Percentiles rank a stretch among this genome's conserved stretches.
phyloP scores from a whole-genome alignment of 768 basidiomycete species.

The Tremella mesenterica region DNA sequence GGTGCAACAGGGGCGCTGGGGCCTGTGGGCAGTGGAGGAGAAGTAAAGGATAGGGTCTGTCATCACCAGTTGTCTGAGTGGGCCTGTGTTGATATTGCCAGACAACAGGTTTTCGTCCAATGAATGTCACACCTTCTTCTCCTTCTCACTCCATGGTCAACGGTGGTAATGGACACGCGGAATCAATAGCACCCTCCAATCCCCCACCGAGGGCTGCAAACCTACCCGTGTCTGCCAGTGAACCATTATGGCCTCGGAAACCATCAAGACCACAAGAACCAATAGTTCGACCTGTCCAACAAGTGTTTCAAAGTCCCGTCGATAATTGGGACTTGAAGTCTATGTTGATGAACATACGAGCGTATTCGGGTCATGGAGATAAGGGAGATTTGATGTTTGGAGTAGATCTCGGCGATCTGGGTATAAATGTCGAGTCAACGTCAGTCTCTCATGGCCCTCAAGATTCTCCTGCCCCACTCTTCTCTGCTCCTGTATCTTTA shows the following conservation, averaged over 20 bases:
- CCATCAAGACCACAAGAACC: constrained; percentile 17
- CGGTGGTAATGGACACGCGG: constrained; percentile 15
- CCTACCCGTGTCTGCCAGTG: constrained; percentile 23
- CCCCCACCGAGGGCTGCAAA: constrained; percentile 19
- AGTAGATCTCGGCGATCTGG: constrained; percentile 83
- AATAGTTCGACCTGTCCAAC: constrained; percentile 61
- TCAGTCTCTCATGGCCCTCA: constrained; percentile 55
- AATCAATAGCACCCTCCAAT: constrained; percentile 30
- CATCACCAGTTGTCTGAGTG: too few relatives aligned
- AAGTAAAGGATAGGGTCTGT: constrained; percentile 30
- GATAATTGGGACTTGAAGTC: constrained; percentile 91
- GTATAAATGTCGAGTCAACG: constrained; percentile 72
- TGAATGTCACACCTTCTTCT: background rate
- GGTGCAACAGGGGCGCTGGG: too few relatives aligned
- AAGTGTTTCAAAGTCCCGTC: constrained; percentile 81
- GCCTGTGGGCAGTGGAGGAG: constrained; percentile 1
- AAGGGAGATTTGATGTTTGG: constrained; percentile 73
- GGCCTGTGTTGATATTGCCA: too few relatives aligned
- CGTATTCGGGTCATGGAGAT: constrained; percentile 61
- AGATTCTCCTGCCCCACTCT: background rate
- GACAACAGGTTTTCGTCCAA: too few relatives aligned
- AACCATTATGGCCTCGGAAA: constrained; percentile 20
- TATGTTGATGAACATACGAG: constrained; percentile 64
- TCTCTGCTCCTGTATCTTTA: constrained; percentile 40
- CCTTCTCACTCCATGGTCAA: too few relatives aligned